Percentiles rank a stretch among this genome's conserved stretches.
phyloP scores from a whole-genome alignment of 768 basidiomycete species.

The Paxillus rubicundulus region DNA sequence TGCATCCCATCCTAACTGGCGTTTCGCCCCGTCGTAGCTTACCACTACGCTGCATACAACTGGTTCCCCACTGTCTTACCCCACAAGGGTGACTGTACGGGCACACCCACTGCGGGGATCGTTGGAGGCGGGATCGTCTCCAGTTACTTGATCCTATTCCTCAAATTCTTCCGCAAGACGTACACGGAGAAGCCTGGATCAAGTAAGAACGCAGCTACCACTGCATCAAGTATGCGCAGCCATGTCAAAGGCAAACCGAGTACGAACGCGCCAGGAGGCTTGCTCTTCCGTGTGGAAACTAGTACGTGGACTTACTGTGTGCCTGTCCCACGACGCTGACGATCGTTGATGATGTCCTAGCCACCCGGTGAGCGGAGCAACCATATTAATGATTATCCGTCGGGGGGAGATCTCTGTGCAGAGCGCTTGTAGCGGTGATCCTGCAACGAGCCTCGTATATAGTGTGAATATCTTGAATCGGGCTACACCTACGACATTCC shows the following conservation, averaged over 20 bases:
- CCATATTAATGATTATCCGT: neutral
- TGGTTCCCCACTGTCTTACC: slow-evolving; percentile 17
- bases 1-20: neutral
- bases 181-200: slow-evolving; percentile 6
- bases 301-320: neutral
- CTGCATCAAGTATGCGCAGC: neutral
- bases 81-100: slow-evolving; percentile 14
- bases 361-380: neutral
- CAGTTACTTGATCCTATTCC: slow-evolving; percentile 20
- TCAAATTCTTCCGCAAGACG: slow-evolving; percentile 22
- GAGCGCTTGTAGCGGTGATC: neutral
- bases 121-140: slow-evolving; percentile 9
- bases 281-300: slow-evolving; percentile 13
- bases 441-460: no score
- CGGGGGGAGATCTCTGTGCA: no score
- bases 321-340: neutral
- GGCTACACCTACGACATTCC: no score
- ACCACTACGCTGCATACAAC: slow-evolving; percentile 18
- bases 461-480: no score
- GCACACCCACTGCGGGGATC: slow-evolving; percentile 15
- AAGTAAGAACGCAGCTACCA: neutral
- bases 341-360: neutral
- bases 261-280: neutral
- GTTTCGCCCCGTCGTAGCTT: neutral
- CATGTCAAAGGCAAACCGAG: neutral